These are phyloP conservation scores for Sporothrix dimorphospora DNA, from an alignment of 2,329 filamentous ascomycete genomes.

Conservation along the genomic window DNA sequence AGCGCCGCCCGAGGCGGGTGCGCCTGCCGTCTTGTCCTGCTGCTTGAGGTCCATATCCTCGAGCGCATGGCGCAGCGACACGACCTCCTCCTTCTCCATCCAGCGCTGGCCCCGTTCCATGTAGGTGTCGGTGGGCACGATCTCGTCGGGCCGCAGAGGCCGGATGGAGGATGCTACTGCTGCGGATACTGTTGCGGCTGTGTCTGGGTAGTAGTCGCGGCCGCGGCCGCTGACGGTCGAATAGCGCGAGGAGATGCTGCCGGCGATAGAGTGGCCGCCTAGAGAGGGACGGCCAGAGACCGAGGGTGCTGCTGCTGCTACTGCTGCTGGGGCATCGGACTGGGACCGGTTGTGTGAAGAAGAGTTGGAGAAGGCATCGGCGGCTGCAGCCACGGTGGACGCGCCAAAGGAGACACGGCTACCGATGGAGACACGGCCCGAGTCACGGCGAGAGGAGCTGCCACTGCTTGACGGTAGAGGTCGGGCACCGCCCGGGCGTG, in stretches of 20 bases:
- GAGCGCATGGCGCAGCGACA: slow-evolving; percentile 70
- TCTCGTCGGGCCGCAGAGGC: slow-evolving; percentile 60
- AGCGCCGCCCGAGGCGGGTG: not conserved
- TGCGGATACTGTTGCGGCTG: slow-evolving; percentile 36
- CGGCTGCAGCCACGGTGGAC: slow-evolving; percentile 33
- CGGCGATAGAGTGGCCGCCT: slow-evolving; percentile 47
- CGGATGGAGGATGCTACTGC: not conserved
- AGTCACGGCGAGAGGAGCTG: slow-evolving; percentile 36
- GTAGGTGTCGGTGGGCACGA: slow-evolving; percentile 69
- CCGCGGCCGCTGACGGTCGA: slow-evolving; percentile 51
- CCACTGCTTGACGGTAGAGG: slow-evolving; percentile 54
- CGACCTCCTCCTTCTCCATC: slow-evolving; percentile 80
- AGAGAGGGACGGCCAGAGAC: slow-evolving; percentile 26
- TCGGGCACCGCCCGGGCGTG: slow-evolving; percentile 71
- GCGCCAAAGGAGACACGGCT: slow-evolving; percentile 24
- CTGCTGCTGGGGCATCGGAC: slow-evolving; percentile 21
- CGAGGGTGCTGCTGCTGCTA: not conserved
- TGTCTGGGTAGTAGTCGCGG: slow-evolving; percentile 57
- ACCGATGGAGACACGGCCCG: slow-evolving; percentile 21
- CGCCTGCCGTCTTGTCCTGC: slow-evolving; percentile 27
- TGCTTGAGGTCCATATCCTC: slow-evolving; percentile 67
- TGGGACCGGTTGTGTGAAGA: slow-evolving; percentile 36
- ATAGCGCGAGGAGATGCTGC: slow-evolving; percentile 55
- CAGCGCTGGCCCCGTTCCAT: slow-evolving; percentile 74
- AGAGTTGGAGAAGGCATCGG: not conserved